Base-by-base conservation (phyloP, 331 rosid species). In the Cydonia oblonga region DNA sequence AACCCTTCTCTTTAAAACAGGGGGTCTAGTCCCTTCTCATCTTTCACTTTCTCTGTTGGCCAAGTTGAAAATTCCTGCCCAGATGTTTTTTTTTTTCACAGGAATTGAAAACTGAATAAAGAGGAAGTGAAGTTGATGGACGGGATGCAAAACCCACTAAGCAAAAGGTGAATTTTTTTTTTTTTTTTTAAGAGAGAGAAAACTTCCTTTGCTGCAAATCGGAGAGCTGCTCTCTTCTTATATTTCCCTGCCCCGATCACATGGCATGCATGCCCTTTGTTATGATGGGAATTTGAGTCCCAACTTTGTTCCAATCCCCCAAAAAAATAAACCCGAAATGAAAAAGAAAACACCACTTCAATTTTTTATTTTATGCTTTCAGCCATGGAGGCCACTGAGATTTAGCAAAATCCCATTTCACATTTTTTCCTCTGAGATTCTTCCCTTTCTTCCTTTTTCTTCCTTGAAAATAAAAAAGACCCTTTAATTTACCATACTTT, bases 371-470 rank as follows among this genome's bases (percentile, higher is more conserved):
- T n/a, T 75, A 58, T 20, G 22, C 71, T 38, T 26, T 40, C 71
- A 6, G 16, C 16, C 49, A 80, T 73, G 90, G 86, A 81, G 64
- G 86, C 83, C 61, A 54, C 85, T 26, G 84, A 84, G 70, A 70
- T 79, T 18, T 69, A 68, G 57, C 9, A 73, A 22, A 12, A 13
- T 2, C 9, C 54, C 20, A 72, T 26, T 25, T 62, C 61, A 33
- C 68, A 65, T 20, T 22, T 79, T 15, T 6, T 6, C 7, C 3
- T 49, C 54, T 16, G 4, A 49, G 20, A 16, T 49, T 49, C 54
- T 49, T 6, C 54, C 54, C 54, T 16, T 16, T 49, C 0, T 49
- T 16, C 20, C 20, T 6, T 16, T 60, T 14, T 26, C 33, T 18
- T 66, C 25, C 10, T 68, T 44, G 11, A 40, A 51, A 32, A 57